phyloP scores from a whole-genome alignment of 805 yeast genomes.

The Wickerhamiella australiensis region DNA sequence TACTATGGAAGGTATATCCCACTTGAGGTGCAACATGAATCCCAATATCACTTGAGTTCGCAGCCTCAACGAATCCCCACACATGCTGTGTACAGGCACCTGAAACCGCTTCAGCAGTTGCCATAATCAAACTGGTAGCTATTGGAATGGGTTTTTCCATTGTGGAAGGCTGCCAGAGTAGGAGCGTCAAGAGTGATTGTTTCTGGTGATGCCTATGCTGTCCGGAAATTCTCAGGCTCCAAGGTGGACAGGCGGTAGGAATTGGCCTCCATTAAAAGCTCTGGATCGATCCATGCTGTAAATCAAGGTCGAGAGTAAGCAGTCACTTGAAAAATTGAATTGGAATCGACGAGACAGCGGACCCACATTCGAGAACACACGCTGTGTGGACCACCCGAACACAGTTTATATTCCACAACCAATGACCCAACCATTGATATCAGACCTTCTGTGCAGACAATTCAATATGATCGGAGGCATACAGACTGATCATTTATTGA shows the following conservation, averaged over 20 bases:
- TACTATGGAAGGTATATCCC: neutral
- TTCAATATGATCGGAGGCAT: neutral
- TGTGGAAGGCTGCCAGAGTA: too few species aligned
- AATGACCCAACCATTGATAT: neutral
- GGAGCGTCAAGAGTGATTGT: too few species aligned
- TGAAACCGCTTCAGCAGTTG: conserved; percentile 68
- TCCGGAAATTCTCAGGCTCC: conserved; percentile 56
- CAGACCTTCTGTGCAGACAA: neutral
- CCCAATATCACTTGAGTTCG: conserved; percentile 14
- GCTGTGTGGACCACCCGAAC: neutral
- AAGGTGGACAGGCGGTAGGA: conserved; percentile 90
- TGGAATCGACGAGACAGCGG: neutral
- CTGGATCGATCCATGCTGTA: conserved; percentile 75
- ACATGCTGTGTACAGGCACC: conserved; percentile 66
- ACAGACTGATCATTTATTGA: neutral
- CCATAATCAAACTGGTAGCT: conserved; percentile 67
- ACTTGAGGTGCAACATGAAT: conserved; percentile 12
- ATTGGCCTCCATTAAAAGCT: conserved; percentile 88
- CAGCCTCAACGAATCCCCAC: conserved; percentile 30
- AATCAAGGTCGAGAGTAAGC: conserved; percentile 41
- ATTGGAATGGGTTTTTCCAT: too few species aligned
- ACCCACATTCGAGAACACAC: neutral
- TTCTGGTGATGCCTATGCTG: conserved; percentile 73
- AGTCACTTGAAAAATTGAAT: neutral
- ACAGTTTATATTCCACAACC: neutral